Evolutionary conservation across 2,329 filamentous ascomycete species (phyloP), one percentile per base, ranked within the genome.

Genomic region (Celoporthe dispersa): DNA sequence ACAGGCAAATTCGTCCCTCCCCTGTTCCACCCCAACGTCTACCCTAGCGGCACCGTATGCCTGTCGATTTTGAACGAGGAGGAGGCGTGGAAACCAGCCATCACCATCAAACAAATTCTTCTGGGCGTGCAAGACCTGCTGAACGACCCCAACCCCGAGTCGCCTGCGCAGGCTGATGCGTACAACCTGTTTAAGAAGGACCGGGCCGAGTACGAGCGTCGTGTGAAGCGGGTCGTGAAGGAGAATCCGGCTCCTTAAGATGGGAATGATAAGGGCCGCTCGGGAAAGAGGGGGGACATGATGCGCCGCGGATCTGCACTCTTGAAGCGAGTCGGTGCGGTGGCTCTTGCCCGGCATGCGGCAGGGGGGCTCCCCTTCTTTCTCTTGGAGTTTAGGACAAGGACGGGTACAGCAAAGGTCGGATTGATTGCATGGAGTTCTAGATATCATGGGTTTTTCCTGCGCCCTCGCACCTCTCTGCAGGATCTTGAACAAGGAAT

Each of bases 131-230:
- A 99, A 81, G 95, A 97, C 76, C 88, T 99, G 1, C 90, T 99
- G 55, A 92, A 99, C 80, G 95, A 98, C 77, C 96, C 97, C 22
- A 99, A 99, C 79, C 96, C 95, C 3, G 96, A 99, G 65, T 97
- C 94, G 1, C 96, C 96, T 0, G 96, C 96, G 0, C 96, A 99
- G 81, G 95, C 96, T 2, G 96, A 99, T 75, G 97, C 96, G 0
- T 99, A 98, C 83, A 97, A 97, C 77, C 85, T 99, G 14, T 98
- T 94, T 81, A 98, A 97, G 86, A 94, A 94, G 79, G 95, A 99
- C 78, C 87, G 90, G 59, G 82, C 81, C 25, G 94, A 95, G 69
- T 99, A 99, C 78, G 94, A 98, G 82, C 92, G 90, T 80, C 92
- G 94, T 73, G 91, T 99, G 73, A 90, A 89, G 78, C 90, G 92